Conservation (phyloP, 2,329 filamentous ascomycete species). For the Stachybotrys chartarum region DNA sequence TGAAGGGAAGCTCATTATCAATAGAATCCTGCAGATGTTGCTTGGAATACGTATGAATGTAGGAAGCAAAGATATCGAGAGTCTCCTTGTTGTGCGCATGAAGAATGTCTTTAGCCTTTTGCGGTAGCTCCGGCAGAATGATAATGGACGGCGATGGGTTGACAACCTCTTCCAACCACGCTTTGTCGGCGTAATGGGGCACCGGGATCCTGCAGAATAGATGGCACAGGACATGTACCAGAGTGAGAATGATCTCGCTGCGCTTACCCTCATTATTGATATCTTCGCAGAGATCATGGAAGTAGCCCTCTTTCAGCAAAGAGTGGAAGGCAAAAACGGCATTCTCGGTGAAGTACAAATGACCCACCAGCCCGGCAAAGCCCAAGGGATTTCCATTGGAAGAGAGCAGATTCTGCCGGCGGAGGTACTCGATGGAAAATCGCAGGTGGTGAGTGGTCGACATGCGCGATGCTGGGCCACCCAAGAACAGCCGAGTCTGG, state of each 20-base stretch:
- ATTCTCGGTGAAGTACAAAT: constrained; percentile 72
- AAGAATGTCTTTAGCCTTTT: constrained; percentile 47
- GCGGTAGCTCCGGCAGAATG: constrained; percentile 57
- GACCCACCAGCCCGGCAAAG: constrained; percentile 62
- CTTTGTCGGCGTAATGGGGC: constrained; percentile 28
- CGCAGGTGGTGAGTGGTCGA: constrained; percentile 69
- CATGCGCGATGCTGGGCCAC: constrained; percentile 59
- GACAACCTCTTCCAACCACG: constrained; percentile 39
- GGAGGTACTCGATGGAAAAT: constrained; percentile 75
- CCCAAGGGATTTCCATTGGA: constrained; percentile 57
- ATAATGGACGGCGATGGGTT: constrained; percentile 56
- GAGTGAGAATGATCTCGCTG: constrained; percentile 42
- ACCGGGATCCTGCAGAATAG: constrained; percentile 57
- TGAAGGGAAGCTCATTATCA: constrained; percentile 54
- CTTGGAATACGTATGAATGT: constrained; percentile 61
- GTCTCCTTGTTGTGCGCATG: constrained; percentile 58
- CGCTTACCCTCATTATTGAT: constrained; percentile 43
- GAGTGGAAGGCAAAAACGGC: constrained; percentile 71
- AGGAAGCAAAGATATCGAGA: constrained; percentile 57
- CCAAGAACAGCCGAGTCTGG: constrained; percentile 63
- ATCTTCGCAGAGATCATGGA: constrained; percentile 52
- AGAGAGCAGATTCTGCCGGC: constrained; percentile 60
- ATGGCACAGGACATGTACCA: constrained; percentile 65
- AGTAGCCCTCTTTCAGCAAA: constrained; percentile 63
- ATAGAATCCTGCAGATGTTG: constrained; percentile 48